Percentiles rank a stretch among this genome's conserved stretches.
Conservation (phyloP, 2,329 filamentous ascomycete genomes). For the Alternaria gansuensis region DNA sequence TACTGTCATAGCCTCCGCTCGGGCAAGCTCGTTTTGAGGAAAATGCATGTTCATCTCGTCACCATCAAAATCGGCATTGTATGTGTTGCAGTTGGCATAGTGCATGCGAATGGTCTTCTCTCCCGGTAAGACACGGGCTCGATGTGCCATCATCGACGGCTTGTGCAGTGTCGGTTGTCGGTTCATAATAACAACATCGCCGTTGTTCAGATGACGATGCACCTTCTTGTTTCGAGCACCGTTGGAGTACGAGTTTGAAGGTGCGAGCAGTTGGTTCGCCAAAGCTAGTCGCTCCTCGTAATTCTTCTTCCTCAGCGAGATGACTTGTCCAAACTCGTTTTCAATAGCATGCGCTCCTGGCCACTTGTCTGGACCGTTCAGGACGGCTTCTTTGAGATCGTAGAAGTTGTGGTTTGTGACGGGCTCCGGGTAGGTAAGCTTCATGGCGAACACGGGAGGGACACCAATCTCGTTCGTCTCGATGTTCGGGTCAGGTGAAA, state of each 20-base stretch:
- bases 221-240: conserved; percentile 93
- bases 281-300: conserved; percentile 86
- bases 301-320: conserved; percentile 86
- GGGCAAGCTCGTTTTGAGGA: conserved; percentile 92
- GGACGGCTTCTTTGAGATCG: conserved; percentile 93
- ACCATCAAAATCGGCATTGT: conserved; percentile 99
- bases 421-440: conserved; percentile 94
- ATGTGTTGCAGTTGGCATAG: conserved; percentile 99
- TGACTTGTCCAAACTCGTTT: conserved; percentile 91
- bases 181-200: conserved; percentile 98
- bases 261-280: conserved; percentile 91
- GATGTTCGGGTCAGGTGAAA: conserved; percentile 97
- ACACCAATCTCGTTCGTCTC: conserved; percentile 99
- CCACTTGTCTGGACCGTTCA: conserved; percentile 93
- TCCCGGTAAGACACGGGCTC: conserved; percentile 87
- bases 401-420: conserved; percentile 98
- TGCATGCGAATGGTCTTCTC: conserved; percentile 99
- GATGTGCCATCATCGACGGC: conserved; percentile 98
- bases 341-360: conserved; percentile 94
- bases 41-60: conserved; percentile 99
- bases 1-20: conserved; percentile 90
- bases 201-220: conserved; percentile 92
- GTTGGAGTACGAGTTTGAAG: conserved; percentile 76
- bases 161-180: conserved; percentile 97
- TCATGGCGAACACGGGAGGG: conserved; percentile 95